These are phyloP conservation scores for Cardamine resedifolia DNA, from an alignment of 345 rosid genomes.

Conservation along the genomic window DNA sequence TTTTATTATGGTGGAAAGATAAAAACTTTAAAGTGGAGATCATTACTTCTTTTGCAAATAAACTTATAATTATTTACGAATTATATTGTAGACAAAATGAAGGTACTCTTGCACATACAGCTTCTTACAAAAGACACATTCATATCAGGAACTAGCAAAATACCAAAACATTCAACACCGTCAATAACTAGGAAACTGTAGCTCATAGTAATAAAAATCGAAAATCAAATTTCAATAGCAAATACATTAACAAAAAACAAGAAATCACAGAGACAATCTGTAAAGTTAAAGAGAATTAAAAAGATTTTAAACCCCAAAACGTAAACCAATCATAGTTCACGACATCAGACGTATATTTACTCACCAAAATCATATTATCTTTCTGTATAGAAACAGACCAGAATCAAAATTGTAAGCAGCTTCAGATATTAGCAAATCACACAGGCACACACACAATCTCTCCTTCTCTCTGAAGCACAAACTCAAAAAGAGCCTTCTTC, in stretches of 20 bases:
- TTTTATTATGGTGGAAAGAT: too few relatives aligned
- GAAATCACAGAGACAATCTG: neutral
- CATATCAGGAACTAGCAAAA: conserved; percentile 8
- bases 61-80: too few relatives aligned
- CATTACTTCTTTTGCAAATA: too few relatives aligned
- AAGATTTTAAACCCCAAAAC: conserved; percentile 3
- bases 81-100: too few relatives aligned
- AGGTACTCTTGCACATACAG: neutral
- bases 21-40: too few relatives aligned
- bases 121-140: conserved; percentile 2
- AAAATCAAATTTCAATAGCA: too few relatives aligned
- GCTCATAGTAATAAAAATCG: too few relatives aligned
- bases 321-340: conserved; percentile 8
- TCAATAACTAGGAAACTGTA: neutral
- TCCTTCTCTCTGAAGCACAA: neutral
- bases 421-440: conserved; percentile 13
- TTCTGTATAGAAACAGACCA: conserved; percentile 9
- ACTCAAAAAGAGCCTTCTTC: conserved; percentile 10
- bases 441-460: neutral
- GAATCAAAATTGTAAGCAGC: conserved; percentile 25
- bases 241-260: too few relatives aligned
- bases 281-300: neutral
- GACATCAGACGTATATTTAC: conserved; percentile 26
- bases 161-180: neutral
- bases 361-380: conserved; percentile 25